Base-by-base conservation (phyloP, 2,329 filamentous ascomycete genomes). In the Neofusicoccum umdonicola region DNA sequence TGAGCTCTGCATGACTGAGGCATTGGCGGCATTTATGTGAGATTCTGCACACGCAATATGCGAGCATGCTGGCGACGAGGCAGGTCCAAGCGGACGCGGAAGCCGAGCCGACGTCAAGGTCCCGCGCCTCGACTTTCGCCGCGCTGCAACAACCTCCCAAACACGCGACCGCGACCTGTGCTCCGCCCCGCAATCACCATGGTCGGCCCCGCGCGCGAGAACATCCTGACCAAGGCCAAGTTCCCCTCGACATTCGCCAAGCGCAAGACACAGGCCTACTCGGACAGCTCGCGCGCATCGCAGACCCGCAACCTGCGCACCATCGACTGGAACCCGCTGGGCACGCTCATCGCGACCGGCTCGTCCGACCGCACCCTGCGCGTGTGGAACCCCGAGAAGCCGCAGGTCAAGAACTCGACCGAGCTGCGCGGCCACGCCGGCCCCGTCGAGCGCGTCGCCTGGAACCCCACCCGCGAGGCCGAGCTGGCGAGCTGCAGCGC, bases 261-360 rank as follows among this genome's bases (percentile, higher is more conserved):
- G 37, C 82, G 91, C 50, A 90, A 90, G 74, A 90, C 88, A 22
- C 88, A 91, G 70, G 83, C 85, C 17, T 95, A 95, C 78, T 72
- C 72, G 66, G 80, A 82, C 68, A 72, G 72, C 44, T 72, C 71
- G 27, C 69, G 72, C 8, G 71, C 75, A 12, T 72, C 75, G 7
- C 70, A 71, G 12, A 69, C 70, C 42, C 76, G 77, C 61, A 75
- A 70, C 66, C 73, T 96, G 64, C 88, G 91, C 45, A 89, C 90
- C 1, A 88, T 98, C 69, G 89, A 91, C 44, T 98, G 94, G 94
- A 97, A 94, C 69, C 91, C 93, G 0, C 82, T 91, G 0, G 93
- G 94, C 39, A 90, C 87, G 8, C 82, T 95, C 66, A 88, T 98
- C 66, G 94, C 94, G 0, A 96, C 93, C 0, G 93, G 92, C 3